Evolutionary conservation across 2,329 filamentous ascomycete species (phyloP), one percentile per base, ranked within the genome.

Genomic region (Fusarium papillatum): DNA sequence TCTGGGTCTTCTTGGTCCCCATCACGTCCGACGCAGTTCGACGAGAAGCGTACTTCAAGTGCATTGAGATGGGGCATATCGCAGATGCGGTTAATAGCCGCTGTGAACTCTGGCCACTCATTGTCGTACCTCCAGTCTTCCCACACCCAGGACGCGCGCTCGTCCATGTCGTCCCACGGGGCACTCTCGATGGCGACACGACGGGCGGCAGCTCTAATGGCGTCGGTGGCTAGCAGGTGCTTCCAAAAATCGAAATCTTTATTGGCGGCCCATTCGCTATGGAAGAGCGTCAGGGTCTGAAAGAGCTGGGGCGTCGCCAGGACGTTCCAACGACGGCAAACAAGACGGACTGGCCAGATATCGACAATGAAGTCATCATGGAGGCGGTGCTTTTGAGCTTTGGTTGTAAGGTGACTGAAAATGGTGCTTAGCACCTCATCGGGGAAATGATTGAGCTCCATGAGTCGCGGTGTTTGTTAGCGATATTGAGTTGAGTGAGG

Each of bases 251-350:
- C 43, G 43, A 48, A 48, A 48, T 48, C 43, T 48, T 9, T 24
- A 14, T 24, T 48, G 43, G 43, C 43, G 43, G 22, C 22, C 43
- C 43, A 48, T 48, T 48, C 43, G 13, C 43, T 48, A 24, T 48
- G 43, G 43, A 48, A 48, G 0, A 76, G 65, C 3, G 59, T 29
- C 10, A 69, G 0, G 0, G 43, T 55, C 1, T 38, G 69, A 22
- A 74, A 76, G 16, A 69, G 64, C 1, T 70, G 50, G 0, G 43
- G 14, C 4, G 22, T 69, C 1, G 53, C 64, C 0, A 74, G 19
- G 1, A 11, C 17, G 26, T 72, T 74, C 73, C 74, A 76, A 7
- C 2, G 53, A 24, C 34, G 75, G 16, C 73, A 72, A 0, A 76
- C 71, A 1, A 74, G 71, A 10, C 75, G 69, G 5, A 72, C 17